Evolutionary conservation across 2,329 filamentous ascomycete species (phyloP).

Genomic region (Phialemoniopsis sp.): DNA sequence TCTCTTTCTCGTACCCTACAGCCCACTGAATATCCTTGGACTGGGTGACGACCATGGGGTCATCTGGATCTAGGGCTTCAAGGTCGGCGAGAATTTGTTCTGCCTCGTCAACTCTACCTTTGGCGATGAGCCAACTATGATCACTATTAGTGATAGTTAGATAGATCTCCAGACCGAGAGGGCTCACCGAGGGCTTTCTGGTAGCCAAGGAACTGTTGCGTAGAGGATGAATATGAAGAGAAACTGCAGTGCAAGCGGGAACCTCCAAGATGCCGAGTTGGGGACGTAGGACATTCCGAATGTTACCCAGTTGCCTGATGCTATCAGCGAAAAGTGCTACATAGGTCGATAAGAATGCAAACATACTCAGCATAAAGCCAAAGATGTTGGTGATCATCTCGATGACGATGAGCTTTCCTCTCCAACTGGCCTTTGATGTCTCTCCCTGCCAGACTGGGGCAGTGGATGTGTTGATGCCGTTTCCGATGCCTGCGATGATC

Average conservation of each 20-base stretch:
- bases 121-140: constrained; percentile 38
- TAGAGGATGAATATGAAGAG: constrained; percentile 31
- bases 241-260: constrained; percentile 40
- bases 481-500: constrained; percentile 32
- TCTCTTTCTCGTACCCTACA: constrained; percentile 26
- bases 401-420: not conserved
- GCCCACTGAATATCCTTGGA: constrained; percentile 23
- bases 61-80: constrained; percentile 14
- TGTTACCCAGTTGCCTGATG: constrained; percentile 35
- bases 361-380: constrained; percentile 24
- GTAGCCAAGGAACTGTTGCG: constrained; percentile 26
- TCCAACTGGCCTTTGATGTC: constrained; percentile 13
- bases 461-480: constrained; percentile 33
- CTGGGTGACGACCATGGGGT: constrained; percentile 17
- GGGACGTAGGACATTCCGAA: constrained; percentile 27
- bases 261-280: constrained; percentile 28
- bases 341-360: too few species aligned
- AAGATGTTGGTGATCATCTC: not conserved
- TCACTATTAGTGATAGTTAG: too few species aligned
- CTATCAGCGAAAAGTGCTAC: too few species aligned
- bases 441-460: constrained; percentile 33
- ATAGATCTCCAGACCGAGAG: too few species aligned
- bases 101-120: constrained; percentile 25
- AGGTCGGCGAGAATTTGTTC: constrained; percentile 21
- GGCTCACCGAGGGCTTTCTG: too few species aligned